These are phyloP conservation scores for Botryosphaeria dothidea DNA, from an alignment of 2,329 filamentous ascomycete genomes.

Conservation along the genomic window DNA sequence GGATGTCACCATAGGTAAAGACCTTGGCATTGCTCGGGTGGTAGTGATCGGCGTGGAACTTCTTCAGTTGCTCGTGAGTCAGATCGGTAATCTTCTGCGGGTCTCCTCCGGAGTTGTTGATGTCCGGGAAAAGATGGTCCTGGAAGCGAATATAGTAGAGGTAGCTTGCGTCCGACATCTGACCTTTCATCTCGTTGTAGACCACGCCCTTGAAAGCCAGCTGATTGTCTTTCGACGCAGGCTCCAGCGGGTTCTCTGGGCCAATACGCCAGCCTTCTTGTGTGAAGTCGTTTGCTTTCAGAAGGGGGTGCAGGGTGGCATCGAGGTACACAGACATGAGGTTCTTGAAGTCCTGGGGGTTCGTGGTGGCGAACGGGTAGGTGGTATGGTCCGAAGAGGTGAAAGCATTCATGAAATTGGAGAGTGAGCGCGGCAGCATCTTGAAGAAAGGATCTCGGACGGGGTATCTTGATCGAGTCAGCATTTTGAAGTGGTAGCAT, in stretches of 20 bases:
- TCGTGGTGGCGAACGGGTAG: conserved; percentile 97
- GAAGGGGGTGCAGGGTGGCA: conserved; percentile 83
- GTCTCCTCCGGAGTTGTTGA: conserved; percentile 96
- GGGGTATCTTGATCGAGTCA: conserved; percentile 66
- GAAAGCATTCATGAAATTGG: conserved; percentile 99
- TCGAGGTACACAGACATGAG: conserved; percentile 96
- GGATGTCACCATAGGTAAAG: conserved; percentile 93
- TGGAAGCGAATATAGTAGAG: conserved; percentile 95
- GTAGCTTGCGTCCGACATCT: conserved; percentile 97
- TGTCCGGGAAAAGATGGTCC: conserved; percentile 87
- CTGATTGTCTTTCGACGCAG: conserved; percentile 49
- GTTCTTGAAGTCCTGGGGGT: conserved; percentile 92
- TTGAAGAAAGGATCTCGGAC: conserved; percentile 99
- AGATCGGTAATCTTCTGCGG: conserved; percentile 95
- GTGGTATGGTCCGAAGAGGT: conserved; percentile 95
- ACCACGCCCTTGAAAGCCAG: conserved; percentile 97
- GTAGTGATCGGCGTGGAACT: conserved; percentile 91
- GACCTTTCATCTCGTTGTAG: conserved; percentile 99
- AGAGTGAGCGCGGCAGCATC: conserved; percentile 97
- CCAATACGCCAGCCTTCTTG: conserved; percentile 98
- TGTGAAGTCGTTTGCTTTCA: conserved; percentile 89
- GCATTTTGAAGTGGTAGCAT: background rate
- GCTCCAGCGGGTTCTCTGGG: conserved; percentile 74
- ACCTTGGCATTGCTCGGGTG: conserved; percentile 97
- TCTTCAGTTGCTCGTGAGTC: conserved; percentile 83